Evolutionary conservation across 768 basidiomycete species (phyloP).

Genomic region (Amanita rimosa): DNA sequence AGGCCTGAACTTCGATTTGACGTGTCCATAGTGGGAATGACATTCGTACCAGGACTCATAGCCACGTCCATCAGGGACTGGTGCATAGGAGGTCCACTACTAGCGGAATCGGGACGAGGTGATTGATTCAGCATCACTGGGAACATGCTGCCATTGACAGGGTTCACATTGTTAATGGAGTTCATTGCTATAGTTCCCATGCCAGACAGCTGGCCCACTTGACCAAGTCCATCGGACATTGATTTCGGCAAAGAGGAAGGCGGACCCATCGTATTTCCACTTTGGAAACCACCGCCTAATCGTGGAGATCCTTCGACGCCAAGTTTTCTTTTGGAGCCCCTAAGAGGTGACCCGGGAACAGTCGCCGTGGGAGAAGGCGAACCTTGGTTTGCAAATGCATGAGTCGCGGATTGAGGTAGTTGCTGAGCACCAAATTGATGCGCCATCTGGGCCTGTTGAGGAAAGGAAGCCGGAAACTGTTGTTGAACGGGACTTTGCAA

Average conservation of each 20-base stretch:
- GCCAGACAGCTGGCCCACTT: conserved; percentile 6
- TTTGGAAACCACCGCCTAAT: conserved; percentile 5
- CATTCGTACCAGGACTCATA: conserved; percentile 1
- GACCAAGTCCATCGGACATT: conserved; percentile 1
- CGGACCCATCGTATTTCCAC: conserved; percentile 12
- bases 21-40: conserved; percentile 7
- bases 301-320: conserved; percentile 15
- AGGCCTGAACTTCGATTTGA: conserved; percentile 6
- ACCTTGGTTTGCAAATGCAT: conserved; percentile 4
- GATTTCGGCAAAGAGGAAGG: conserved; percentile 8
- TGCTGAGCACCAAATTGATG: conserved; percentile 6
- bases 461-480: conserved; percentile 7
- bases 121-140: background rate
- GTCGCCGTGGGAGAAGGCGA: conserved; percentile 7
- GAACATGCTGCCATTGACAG: conserved; percentile 6
- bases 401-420: conserved; percentile 2
- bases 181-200: conserved; percentile 11
- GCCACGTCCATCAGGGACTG: conserved; percentile 3
- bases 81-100: conserved; percentile 7
- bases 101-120: conserved; percentile 8
- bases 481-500: conserved; percentile 10
- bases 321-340: conserved; percentile 20
- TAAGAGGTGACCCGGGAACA: conserved; percentile 17
- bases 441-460: conserved; percentile 11
- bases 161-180: conserved; percentile 5